A percentile compares a stretch with the other conserved stretches of the same genome.
Conservation (phyloP, 1,139 yeast genomes). For the Pichia inconspicua region DNA sequence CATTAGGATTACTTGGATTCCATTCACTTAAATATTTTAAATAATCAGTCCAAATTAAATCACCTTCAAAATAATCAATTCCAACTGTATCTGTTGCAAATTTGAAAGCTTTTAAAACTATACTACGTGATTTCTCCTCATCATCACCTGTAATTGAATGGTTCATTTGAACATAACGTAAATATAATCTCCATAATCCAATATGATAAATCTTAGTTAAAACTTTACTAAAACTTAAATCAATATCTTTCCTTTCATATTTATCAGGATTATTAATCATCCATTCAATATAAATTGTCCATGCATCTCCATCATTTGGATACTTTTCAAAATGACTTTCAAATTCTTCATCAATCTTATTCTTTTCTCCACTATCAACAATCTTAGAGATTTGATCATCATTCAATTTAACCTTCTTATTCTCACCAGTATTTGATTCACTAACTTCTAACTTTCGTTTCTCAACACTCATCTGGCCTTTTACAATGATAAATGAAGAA, state of each 20-base stretch:
- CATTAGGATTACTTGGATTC: slow-evolving; percentile 80
- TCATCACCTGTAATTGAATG: slow-evolving; percentile 57
- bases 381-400: slow-evolving; percentile 23
- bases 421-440: slow-evolving; percentile 51
- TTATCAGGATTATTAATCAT: slow-evolving; percentile 39
- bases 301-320: slow-evolving; percentile 39
- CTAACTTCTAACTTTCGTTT: slow-evolving; percentile 1
- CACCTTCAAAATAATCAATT: slow-evolving; percentile 58
- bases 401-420: slow-evolving; percentile 13
- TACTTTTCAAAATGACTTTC: slow-evolving; percentile 57
- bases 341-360: slow-evolving; percentile 53
- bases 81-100: slow-evolving; percentile 76
- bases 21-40: slow-evolving; percentile 70
- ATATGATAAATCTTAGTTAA: slow-evolving; percentile 54
- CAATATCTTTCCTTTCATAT: slow-evolving; percentile 64
- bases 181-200: slow-evolving; percentile 65
- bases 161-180: slow-evolving; percentile 70
- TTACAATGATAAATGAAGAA: no score
- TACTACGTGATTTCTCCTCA: slow-evolving; percentile 62
- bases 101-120: slow-evolving; percentile 76
- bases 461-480: neutral
- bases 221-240: slow-evolving; percentile 53
- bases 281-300: slow-evolving; percentile 67
- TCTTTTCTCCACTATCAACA: slow-evolving; percentile 36
- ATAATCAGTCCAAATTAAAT: slow-evolving; percentile 75